Evolutionary conservation across 1,284 basidiomycete genomes (phyloP), one percentile per base, ranked within the genome.

Genomic region (Moniliophthora roreri): DNA sequence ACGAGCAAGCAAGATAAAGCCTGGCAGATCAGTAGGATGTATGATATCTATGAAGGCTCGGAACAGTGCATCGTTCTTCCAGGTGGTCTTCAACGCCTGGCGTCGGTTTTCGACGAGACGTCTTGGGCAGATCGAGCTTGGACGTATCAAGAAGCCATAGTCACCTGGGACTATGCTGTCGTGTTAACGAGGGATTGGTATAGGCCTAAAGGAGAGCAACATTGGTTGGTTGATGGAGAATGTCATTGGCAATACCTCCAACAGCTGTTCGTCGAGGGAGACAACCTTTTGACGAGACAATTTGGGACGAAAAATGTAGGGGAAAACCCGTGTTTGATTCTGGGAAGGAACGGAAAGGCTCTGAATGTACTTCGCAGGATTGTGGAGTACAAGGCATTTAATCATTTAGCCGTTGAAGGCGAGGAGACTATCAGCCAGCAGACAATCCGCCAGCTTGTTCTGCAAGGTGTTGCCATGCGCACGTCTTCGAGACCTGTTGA

Each of bases 61-160:
- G 35, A 48, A 24, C 10, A 15, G 34, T 55, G 54, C 51, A 36
- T 54, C 23, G 41, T 54, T 10, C 32, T 57, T 23, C 55, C 53
- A 7, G 55, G 55, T 9, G 55, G 53, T 21, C 32, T 54, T 7
- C 53, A 48, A 18, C 32, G 55, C 15, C 39, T 57, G 10, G 48
- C 44, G 0, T 39, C 20, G 5, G 8, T 32, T 5, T 16, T 39
- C 28, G 55, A 57, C 23, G 23, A 50, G 16, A 54, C 52, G 10
- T 20, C 39, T 0, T 57, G 55, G 55, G 44, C 44, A 8, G 34
- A 44, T 10, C 55, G 55, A 26, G 46, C 52, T 3, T 57, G 55
- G 55, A 57, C 55, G 4, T 52, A 50, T 21, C 55, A 57, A 51
- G 55, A 57, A 48, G 20, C 39, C 6, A 40, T 57, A 26, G 42